Evolutionary conservation across 495 filamentous ascomycete genomes (phyloP).

Genomic region (Baudoinia panamericana): DNA sequence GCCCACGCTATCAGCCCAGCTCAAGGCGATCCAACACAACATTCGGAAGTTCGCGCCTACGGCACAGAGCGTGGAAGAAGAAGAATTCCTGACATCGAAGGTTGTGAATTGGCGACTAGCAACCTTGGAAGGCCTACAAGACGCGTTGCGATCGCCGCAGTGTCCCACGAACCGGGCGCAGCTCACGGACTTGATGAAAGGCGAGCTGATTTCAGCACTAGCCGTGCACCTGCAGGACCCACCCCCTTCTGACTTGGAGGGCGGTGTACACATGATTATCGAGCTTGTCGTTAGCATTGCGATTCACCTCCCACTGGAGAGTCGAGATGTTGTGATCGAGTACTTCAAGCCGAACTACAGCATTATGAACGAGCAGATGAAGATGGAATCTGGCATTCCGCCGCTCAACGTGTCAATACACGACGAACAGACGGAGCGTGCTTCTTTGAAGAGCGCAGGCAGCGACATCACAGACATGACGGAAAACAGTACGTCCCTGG

Average conservation of each 20-base stretch:
- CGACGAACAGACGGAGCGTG: conserved; percentile 37
- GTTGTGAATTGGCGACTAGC: conserved; percentile 87
- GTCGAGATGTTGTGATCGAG: conserved; percentile 74
- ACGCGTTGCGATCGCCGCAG: conserved; percentile 50
- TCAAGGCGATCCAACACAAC: conserved; percentile 83
- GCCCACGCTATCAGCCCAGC: conserved; percentile 52
- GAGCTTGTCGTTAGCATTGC: conserved; percentile 81
- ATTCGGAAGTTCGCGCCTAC: conserved; percentile 62
- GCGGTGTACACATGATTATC: conserved; percentile 78
- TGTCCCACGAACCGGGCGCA: conserved; percentile 48
- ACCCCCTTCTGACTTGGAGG: conserved; percentile 61
- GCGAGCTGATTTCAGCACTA: conserved; percentile 55
- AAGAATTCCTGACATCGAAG: conserved; percentile 73
- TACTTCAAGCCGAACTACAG: conserved; percentile 64
- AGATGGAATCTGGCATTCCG: conserved; percentile 64
- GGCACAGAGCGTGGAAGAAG: conserved; percentile 66
- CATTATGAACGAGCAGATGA: conserved; percentile 64
- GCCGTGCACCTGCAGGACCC: conserved; percentile 62
- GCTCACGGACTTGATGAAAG: conserved; percentile 55
- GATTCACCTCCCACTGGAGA: conserved; percentile 77
- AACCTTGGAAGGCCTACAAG: conserved; percentile 79
- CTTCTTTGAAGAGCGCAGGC: conserved; percentile 26
- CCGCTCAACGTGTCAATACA: conserved; percentile 42
- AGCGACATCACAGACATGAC: conserved; percentile 23
- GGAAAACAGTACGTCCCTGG: conserved; percentile 1